phyloP scores from a whole-genome alignment of 768 basidiomycete species.

The Suillus americanus region DNA sequence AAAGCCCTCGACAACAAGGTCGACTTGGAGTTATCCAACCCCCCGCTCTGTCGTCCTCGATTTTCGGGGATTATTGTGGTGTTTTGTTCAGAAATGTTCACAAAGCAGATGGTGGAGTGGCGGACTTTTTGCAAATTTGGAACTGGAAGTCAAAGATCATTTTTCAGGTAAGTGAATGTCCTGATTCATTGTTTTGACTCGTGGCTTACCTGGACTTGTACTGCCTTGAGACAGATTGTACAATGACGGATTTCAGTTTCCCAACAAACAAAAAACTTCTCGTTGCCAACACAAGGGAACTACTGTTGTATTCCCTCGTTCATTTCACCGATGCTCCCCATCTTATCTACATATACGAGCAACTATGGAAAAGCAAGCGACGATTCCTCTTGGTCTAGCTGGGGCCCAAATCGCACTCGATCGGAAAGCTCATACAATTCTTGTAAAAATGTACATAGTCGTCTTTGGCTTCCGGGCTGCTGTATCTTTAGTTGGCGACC shows the following conservation, averaged over 20 bases:
- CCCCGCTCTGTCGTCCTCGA: neutral
- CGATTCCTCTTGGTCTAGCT: no score
- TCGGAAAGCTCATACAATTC: neutral
- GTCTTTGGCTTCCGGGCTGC: neutral
- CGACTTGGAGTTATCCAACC: no score
- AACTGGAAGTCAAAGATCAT: neutral
- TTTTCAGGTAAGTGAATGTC: neutral
- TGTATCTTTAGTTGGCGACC: neutral
- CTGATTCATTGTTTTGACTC: neutral
- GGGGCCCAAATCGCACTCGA: neutral
- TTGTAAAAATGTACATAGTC: neutral
- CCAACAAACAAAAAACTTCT: neutral
- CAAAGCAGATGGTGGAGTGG: neutral
- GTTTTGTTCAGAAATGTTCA: neutral
- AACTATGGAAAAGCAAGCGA: no score
- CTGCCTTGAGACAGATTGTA: neutral
- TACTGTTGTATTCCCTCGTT: neutral
- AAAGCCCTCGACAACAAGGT: neutral
- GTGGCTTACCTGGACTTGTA: neutral
- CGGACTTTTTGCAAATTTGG: neutral
- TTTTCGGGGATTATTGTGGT: neutral
- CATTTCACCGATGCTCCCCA: neutral
- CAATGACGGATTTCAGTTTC: neutral
- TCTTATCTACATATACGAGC: no score
- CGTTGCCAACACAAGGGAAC: neutral